phyloP scores from a whole-genome alignment of 805 yeast genomes.

The Priceomyces carsonii region DNA sequence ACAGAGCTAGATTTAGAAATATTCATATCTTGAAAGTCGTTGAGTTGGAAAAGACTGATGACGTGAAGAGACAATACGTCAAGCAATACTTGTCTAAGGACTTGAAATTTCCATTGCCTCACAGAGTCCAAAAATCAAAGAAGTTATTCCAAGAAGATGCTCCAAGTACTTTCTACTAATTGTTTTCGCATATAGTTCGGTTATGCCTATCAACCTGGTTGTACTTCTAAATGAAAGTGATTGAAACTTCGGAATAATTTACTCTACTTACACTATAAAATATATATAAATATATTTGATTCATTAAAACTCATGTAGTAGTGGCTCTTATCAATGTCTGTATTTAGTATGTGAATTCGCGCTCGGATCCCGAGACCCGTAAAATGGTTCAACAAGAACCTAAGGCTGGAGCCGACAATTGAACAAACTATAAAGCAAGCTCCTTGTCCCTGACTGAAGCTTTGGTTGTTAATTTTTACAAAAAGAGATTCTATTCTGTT shows the following conservation, averaged over 20 bases:
- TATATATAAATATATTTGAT: conserved; percentile 9
- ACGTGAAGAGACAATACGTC: conserved; percentile 98
- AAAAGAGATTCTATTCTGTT: too few species aligned
- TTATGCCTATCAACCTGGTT: conserved; percentile 10
- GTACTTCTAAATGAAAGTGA: conserved; percentile 12
- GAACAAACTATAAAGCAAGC: too few species aligned
- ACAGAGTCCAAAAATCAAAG: conserved; percentile 93
- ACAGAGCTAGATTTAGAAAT: conserved; percentile 99
- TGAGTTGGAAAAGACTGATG: conserved; percentile 96
- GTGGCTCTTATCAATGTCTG: too few species aligned
- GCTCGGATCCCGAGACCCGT: too few species aligned
- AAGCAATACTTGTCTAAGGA: conserved; percentile 94
- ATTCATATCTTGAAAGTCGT: conserved; percentile 99
- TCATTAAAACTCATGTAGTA: too few species aligned
- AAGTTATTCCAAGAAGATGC: conserved; percentile 87
- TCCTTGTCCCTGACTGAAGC: too few species aligned
- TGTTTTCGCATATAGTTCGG: conserved; percentile 14
- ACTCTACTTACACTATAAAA: conserved; percentile 9
- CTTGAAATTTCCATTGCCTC: conserved; percentile 99
- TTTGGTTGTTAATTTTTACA: too few species aligned
- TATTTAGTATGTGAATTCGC: too few species aligned
- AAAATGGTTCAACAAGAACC: too few species aligned
- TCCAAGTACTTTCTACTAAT: conserved; percentile 96
- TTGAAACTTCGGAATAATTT: conserved; percentile 11
- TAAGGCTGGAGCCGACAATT: too few species aligned